phyloP scores from a whole-genome alignment of 805 yeast genomes.

The Metahyphopichia silvanorum region DNA sequence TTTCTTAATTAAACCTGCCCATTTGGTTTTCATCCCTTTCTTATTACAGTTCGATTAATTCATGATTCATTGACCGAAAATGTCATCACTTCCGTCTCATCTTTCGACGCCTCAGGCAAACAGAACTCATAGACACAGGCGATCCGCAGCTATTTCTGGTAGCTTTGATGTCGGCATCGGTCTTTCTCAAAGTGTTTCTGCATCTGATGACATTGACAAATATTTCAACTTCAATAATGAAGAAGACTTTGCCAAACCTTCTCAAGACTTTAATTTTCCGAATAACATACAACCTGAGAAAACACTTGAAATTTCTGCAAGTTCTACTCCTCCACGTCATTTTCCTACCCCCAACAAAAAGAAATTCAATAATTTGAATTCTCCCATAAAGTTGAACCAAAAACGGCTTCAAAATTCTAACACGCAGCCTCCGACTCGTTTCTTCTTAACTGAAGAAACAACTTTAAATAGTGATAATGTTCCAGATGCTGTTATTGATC shows the following conservation, averaged over 20 bases:
- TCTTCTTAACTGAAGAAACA: conserved; percentile 29
- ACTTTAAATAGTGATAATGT: conserved; percentile 22
- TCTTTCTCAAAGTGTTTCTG: conserved; percentile 2
- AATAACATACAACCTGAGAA: no score
- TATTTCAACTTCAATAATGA: conserved; percentile 31
- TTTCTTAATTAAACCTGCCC: conserved; percentile 3
- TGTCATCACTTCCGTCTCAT: conserved; percentile 3
- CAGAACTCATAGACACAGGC: conserved; percentile 68
- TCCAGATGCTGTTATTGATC: conserved; percentile 39
- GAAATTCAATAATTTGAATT: conserved; percentile 19
- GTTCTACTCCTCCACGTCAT: conserved; percentile 11
- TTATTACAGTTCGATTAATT: no score
- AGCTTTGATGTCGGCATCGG: conserved; percentile 78
- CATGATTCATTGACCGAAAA: no score
- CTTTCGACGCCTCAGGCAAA: conserved; percentile 7
- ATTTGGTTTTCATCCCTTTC: neutral
- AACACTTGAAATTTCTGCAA: conserved; percentile 13
- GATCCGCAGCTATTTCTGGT: conserved; percentile 87
- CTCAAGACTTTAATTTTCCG: conserved; percentile 29
- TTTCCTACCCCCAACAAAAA: conserved; percentile 11
- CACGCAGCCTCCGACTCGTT: conserved; percentile 16
- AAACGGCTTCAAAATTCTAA: conserved; percentile 17
- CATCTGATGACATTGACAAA: conserved; percentile 21
- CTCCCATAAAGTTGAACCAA: conserved; percentile 29
- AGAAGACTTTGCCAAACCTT: conserved; percentile 27